These are phyloP conservation scores for Rhipidocladum racemiflorum DNA, from an alignment of 176 grass and related monocot genomes.

Conservation along the genomic window DNA sequence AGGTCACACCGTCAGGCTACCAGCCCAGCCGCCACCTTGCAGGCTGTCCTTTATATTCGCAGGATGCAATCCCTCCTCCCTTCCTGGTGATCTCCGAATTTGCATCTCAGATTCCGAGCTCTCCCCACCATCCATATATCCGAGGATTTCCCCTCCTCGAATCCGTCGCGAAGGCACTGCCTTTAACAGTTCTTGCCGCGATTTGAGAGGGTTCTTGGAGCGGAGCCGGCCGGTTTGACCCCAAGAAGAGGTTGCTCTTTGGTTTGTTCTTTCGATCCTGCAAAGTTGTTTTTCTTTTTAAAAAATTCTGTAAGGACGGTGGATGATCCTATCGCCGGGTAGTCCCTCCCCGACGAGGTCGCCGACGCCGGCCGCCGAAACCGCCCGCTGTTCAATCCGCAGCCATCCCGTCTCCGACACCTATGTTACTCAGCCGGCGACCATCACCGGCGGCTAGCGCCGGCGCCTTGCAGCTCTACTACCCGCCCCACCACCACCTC, in stretches of 20 bases:
- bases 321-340: background rate
- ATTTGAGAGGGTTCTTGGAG: constrained; percentile 1
- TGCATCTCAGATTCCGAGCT: constrained; percentile 36
- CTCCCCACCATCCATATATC: constrained; percentile 23
- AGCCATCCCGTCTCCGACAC: background rate
- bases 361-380: background rate
- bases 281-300: background rate
- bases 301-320: background rate
- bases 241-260: background rate
- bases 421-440: background rate
- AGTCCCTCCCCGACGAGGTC: background rate
- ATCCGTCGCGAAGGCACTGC: constrained; percentile 2
- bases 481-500: background rate
- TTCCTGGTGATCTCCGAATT: constrained; percentile 44
- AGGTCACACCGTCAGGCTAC: background rate
- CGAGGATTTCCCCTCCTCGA: background rate
- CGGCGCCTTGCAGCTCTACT: background rate
- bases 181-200: background rate
- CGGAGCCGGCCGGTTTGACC: constrained; percentile 8
- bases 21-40: constrained; percentile 38
- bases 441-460: background rate
- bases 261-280: constrained; percentile 30
- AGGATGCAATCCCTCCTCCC: background rate
- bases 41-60: constrained; percentile 10
- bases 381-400: background rate